Percentiles rank a stretch among this genome's conserved stretches.
These are phyloP conservation scores for Moricandia moricandioides DNA, from an alignment of 345 rosid genomes.

Conservation along the genomic window DNA sequence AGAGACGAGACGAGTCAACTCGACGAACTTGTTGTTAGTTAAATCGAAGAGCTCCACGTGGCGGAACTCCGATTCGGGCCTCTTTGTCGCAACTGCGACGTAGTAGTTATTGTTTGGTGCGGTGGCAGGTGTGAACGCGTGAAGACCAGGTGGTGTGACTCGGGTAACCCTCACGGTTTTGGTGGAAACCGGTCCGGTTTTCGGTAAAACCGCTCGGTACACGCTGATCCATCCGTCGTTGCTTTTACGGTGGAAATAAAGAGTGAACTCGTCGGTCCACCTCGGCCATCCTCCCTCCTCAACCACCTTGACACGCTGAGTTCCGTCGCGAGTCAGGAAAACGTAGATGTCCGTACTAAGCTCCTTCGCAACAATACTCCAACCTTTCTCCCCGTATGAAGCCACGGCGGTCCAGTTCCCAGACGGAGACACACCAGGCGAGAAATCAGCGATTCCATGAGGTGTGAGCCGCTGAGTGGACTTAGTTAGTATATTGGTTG, in stretches of 20 bases:
- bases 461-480: conserved; percentile 68
- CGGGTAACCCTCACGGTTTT: conserved; percentile 52
- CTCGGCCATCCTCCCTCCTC: conserved; percentile 86
- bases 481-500: conserved; percentile 55
- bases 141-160: conserved; percentile 78
- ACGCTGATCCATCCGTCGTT: conserved; percentile 77
- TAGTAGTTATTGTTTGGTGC: conserved; percentile 69
- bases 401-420: conserved; percentile 78
- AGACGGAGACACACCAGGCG: conserved; percentile 81
- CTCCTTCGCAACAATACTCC: conserved; percentile 60
- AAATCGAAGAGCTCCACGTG: conserved; percentile 75
- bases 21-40: conserved; percentile 49
- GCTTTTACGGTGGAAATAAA: conserved; percentile 69
- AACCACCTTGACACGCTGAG: conserved; percentile 64
- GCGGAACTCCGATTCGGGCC: conserved; percentile 54
- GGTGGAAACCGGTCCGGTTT: conserved; percentile 34
- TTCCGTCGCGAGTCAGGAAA: conserved; percentile 74
- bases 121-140: conserved; percentile 87
- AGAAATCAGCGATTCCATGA: conserved; percentile 60
- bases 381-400: conserved; percentile 62
- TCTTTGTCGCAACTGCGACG: conserved; percentile 73
- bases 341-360: conserved; percentile 68
- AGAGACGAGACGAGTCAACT: conserved; percentile 66
- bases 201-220: conserved; percentile 54
- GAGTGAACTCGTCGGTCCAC: conserved; percentile 71